Base-by-base conservation (phyloP, 2,329 filamentous ascomycete species). In the Botryosphaeria agaves region DNA sequence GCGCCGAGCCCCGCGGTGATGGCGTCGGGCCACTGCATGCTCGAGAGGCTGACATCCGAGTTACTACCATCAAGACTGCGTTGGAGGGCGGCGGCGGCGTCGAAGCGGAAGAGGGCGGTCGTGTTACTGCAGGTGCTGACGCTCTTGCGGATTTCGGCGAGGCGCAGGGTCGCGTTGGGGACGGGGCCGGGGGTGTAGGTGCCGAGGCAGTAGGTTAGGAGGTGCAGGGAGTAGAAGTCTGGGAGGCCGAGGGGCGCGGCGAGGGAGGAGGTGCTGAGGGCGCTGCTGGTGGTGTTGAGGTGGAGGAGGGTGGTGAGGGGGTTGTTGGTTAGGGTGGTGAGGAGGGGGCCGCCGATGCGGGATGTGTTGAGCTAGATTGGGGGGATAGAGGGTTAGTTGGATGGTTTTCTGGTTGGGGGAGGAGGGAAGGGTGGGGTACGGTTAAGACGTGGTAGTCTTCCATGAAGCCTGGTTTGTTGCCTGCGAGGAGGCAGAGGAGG, bases 361-460 rank as follows among this genome's bases (percentile, higher is more conserved):
- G 67, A 69, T 14, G 64, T 66, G 48, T 73, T 72, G 38, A 74
- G 56, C 60, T 66, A n/a, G n/a, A n/a, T n/a, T n/a, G n/a, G n/a
- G n/a, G n/a, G n/a, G 32, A 28, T 11, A 26, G 21, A 9, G 23
- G 11, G 12, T 33, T 21, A 24, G 28, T 18, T 20, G 19, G 7
- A 28, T 16, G 17, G 11, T n/a, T 8, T 14, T 14, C 4, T 18
- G 25, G 14, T 3, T n/a, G 2, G 15, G 15, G 25, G 7, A 23
- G 15, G 25, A 15, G 5, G 23, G 12, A 25, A 14, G 18, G n/a
- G 17, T 16, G 26, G 11, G 47, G 36, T 41, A 70, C 66, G 3
- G 66, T 71, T 21, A 76, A 44, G 18, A 76, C 52, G 34, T 68
- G 54, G 35, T 64, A 69, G 32, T 64, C 54, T 36, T 72, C 61